Evolutionary conservation across 805 yeast genomes (phyloP).

Genomic region (Kuraishia ogatae): DNA sequence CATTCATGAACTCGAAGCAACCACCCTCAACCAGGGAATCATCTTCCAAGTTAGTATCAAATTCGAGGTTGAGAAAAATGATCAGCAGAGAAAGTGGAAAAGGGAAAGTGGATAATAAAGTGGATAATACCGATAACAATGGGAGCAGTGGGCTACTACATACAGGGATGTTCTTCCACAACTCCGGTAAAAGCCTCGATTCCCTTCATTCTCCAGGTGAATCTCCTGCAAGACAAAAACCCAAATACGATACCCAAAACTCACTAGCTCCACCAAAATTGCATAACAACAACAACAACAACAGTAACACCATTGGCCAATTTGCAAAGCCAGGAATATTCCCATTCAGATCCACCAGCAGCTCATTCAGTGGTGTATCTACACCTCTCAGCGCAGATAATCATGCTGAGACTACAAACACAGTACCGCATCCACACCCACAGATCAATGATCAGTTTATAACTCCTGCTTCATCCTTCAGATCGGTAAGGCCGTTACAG

Average conservation of each 20-base stretch:
- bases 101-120: slow-evolving; percentile 12
- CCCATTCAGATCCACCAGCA: neutral
- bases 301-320: neutral
- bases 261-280: slow-evolving; percentile 3
- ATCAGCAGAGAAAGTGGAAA: slow-evolving; percentile 12
- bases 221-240: slow-evolving; percentile 22
- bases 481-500: slow-evolving; percentile 74
- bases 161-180: slow-evolving; percentile 9
- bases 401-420: neutral
- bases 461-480: slow-evolving; percentile 47
- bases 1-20: slow-evolving; percentile 11
- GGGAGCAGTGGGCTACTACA: slow-evolving; percentile 15
- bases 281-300: neutral
- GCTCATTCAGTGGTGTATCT: slow-evolving; percentile 1
- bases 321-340: slow-evolving; percentile 1
- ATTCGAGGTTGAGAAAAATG: slow-evolving; percentile 4
- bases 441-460: slow-evolving; percentile 11
- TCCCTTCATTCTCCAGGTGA: slow-evolving; percentile 20
- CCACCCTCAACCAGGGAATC: slow-evolving; percentile 5
- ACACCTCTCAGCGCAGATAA: neutral
- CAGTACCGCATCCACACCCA: neutral
- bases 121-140: neutral
- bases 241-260: slow-evolving; percentile 8
- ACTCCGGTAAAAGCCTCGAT: slow-evolving; percentile 12
- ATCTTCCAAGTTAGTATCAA: slow-evolving; percentile 1